Conservation (phyloP, 75 land plant species). For the Adiantum capillusveneris region DNA sequence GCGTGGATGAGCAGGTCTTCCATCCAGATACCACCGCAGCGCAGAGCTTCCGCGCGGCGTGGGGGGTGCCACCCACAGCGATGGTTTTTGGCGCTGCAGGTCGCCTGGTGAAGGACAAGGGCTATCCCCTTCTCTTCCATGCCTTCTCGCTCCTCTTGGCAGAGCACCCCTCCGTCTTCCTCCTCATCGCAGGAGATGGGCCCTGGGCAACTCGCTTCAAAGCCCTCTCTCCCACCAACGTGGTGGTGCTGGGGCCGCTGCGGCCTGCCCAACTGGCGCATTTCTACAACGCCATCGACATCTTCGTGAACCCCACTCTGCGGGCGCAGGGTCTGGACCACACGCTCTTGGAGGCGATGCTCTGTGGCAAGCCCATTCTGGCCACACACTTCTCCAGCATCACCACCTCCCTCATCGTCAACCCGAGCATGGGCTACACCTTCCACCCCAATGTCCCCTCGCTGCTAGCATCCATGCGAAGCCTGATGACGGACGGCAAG, state of each 20-base stretch:
- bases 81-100: slow-evolving; percentile 77
- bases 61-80: slow-evolving; percentile 5
- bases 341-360: slow-evolving; percentile 81
- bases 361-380: slow-evolving; percentile 63
- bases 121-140: slow-evolving; percentile 53
- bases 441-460: slow-evolving; percentile 67
- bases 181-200: slow-evolving; percentile 62
- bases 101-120: slow-evolving; percentile 69
- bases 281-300: slow-evolving; percentile 64
- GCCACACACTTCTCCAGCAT: slow-evolving; percentile 70
- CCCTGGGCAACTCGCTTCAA: slow-evolving; percentile 64
- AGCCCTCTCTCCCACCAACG: slow-evolving; percentile 30
- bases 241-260: slow-evolving; percentile 31
- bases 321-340: slow-evolving; percentile 76
- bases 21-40: slow-evolving; percentile 28
- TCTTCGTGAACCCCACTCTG: slow-evolving; percentile 75
- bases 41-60: slow-evolving; percentile 21
- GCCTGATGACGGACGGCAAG: slow-evolving; percentile 35
- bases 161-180: slow-evolving; percentile 26
- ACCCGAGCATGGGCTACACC: slow-evolving; percentile 36
- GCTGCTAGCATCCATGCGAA: slow-evolving; percentile 29
- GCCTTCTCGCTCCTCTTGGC: slow-evolving; percentile 37
- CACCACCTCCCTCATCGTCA: slow-evolving; percentile 49
- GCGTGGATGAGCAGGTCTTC: slow-evolving; percentile 50
- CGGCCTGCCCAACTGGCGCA: slow-evolving; percentile 29